Percentiles rank a stretch among this genome's conserved stretches.
phyloP scores from a whole-genome alignment of 345 rosid species.

The Boechera divaricarpa region DNA sequence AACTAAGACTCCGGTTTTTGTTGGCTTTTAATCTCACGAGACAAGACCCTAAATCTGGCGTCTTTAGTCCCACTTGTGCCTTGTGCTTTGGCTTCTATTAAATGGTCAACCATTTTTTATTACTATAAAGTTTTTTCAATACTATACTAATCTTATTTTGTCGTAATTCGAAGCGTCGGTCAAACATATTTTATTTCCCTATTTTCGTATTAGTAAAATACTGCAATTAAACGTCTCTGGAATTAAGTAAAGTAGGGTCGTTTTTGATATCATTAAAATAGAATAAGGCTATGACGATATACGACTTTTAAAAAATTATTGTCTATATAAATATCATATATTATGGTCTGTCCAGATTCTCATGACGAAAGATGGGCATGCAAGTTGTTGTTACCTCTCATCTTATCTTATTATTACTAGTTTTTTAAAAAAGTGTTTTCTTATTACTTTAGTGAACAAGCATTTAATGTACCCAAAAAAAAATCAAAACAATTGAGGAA shows the following conservation, averaged over 20 bases:
- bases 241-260: constrained; percentile 43
- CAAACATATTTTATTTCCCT: constrained; percentile 40
- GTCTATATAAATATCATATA: constrained; percentile 9
- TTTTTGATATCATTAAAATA: constrained; percentile 12
- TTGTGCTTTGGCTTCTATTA: constrained; percentile 18
- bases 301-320: neutral
- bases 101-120: constrained; percentile 46
- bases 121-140: neutral
- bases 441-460: constrained; percentile 39
- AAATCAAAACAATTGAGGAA: constrained; percentile 9
- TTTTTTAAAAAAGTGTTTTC: constrained; percentile 16
- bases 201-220: constrained; percentile 19
- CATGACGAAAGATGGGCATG: constrained; percentile 45
- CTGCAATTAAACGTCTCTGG: constrained; percentile 30
- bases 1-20: constrained; percentile 33
- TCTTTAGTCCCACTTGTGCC: constrained; percentile 34
- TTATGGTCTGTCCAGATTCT: constrained; percentile 43
- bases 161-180: constrained; percentile 37
- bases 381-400: constrained; percentile 36
- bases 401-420: constrained; percentile 31
- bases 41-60: constrained; percentile 43
- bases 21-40: constrained; percentile 36
- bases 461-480: constrained; percentile 35
- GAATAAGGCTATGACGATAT: constrained; percentile 29
- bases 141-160: neutral